Evolutionary conservation across 257 asterid genomes (phyloP).

Genomic region (Solanum neorickii): DNA sequence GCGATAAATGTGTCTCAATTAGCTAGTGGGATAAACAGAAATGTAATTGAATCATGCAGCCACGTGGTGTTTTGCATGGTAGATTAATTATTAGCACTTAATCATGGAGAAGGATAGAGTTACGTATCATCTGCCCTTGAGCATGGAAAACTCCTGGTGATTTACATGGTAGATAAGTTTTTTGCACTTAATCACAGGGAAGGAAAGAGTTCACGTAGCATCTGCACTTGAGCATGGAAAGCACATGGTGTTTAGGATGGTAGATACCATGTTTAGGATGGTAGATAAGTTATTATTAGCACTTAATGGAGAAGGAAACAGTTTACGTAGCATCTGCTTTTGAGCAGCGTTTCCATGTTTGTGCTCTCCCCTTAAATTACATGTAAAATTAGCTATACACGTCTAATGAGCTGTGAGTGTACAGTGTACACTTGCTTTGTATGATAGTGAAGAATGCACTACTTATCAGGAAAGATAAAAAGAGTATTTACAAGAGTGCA

Average conservation of each 20-base stretch:
- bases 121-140: neutral
- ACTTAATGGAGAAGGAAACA: neutral
- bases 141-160: neutral
- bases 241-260: constrained; percentile 6
- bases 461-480: neutral
- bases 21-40: neutral
- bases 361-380: neutral
- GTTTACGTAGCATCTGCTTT: neutral
- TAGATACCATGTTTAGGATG: constrained; percentile 3
- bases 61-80: constrained; percentile 4
- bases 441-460: neutral
- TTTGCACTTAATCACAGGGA: neutral
- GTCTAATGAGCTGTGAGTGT: neutral
- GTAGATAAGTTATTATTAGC: neutral
- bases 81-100: neutral
- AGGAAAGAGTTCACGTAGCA: neutral
- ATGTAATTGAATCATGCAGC: neutral
- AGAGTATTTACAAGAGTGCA: neutral
- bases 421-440: neutral
- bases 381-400: neutral
- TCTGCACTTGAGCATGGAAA: neutral
- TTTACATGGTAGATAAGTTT: neutral
- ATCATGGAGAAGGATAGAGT: neutral
- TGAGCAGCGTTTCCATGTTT: neutral
- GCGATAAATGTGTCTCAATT: neutral